Evolutionary conservation across 2,329 filamentous ascomycete species (phyloP), one percentile per base, ranked within the genome.

Genomic region (Cercospora janseana): DNA sequence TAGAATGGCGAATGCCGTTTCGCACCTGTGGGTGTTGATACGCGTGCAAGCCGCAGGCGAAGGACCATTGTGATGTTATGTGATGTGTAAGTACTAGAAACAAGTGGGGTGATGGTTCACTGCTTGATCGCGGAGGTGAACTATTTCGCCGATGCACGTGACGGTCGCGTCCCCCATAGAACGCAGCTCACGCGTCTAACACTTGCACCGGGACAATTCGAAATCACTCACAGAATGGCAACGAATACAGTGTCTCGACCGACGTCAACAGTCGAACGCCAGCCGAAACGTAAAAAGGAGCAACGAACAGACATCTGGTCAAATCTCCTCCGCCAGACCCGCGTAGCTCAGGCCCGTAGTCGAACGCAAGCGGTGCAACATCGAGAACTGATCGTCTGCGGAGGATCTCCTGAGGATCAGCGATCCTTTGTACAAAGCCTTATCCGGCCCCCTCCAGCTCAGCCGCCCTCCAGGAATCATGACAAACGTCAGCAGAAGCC

Each of bases 21-120:
- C 38, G 64, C 62, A 42, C 65, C 65, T 44, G 56, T 56, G 21
- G 64, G 64, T n/a, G 62, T 63, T 68, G 91, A 90, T 70, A 97
- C 95, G 70, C 93, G 91, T 63, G 93, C 88, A 62, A 98, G 83
- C 52, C 93, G 86, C 70, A 98, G 93, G 70, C 87, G 87, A 65
- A 98, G 79, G 56, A 97, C 92, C 93, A 98, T 79, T 54, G 26
- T 49, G 46, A 28, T n/a, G 24, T 29, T n/a, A 13, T 10, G 34
- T 7, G 23, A 15, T 24, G 15, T 26, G 6, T 13, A 31, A 23
- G 5, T 16, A 18, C 6, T 15, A 43, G 44, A 12, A 40, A 23
- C 35, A 26, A 40, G 13, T 20, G 12, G n/a, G 26, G 23, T 5
- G n/a, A 9, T 8, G 21, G 20, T n/a, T n/a, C n/a, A 4, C 10